Evolutionary conservation across 2,329 filamentous ascomycete species (phyloP), one percentile per base, ranked within the genome.

Genomic region (Colletotrichum cuscutae): DNA sequence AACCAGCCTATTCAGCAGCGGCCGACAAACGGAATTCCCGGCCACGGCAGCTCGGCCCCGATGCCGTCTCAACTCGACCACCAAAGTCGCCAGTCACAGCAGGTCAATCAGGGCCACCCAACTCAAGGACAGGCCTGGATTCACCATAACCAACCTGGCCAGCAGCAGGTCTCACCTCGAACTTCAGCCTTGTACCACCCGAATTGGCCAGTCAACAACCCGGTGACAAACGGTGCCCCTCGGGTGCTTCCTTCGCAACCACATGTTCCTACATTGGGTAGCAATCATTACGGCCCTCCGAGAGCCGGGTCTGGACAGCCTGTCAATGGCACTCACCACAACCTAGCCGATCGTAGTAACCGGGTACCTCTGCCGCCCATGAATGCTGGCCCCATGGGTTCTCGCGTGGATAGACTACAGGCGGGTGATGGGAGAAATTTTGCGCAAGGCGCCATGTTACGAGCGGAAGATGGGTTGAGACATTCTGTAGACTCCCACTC

Each of bases 201-300:
- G 11, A 46, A 6, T 11, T 37, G 69, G 4, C 22, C 58, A 7
- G 30, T 46, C 28, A 70, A 35, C 32, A 64, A 59, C 30, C 6
- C 60, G 9, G 60, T 42, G 32, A 42, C 26, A 15, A 63, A 64
- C 7, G 35, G 26, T 7, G 22, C 53, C n/a, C 46, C 60, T 6
- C 54, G 54, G 12, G 52, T 60, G 46, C 66, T 72, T 59, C 66
- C 66, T 5, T 70, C 70, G 3, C 68, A 72, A 22, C 66, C 57
- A 12, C 32, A 59, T 15, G 26, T 67, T 9, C 70, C 54, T 7
- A 22, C 56, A 13, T 56, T 65, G 19, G 60, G 66, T 15, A 72
- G 49, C 56, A 30, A 64, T 60, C 30, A 42, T 42, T 35, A 24
- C 26, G 13, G 24, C 19, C 22, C 53, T 12, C n/a, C 22, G 5